These are phyloP conservation scores for Sherardia arvensis DNA, from an alignment of 257 asterid species.

Conservation along the genomic window DNA sequence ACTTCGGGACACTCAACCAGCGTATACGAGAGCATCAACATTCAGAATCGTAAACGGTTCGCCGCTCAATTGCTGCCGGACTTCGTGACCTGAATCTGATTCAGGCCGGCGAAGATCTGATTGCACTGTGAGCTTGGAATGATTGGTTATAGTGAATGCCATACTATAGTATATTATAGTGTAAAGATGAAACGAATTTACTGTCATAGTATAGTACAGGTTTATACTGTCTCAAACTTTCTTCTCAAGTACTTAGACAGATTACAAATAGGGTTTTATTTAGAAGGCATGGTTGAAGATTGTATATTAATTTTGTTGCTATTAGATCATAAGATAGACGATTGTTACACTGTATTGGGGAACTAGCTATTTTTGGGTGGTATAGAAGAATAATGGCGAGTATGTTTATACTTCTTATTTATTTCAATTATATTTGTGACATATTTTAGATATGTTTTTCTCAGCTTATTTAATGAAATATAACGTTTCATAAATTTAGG, in stretches of 20 bases:
- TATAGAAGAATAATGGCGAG: conserved; percentile 31
- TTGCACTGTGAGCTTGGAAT: too few relatives aligned
- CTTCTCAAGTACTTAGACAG: conserved; percentile 39
- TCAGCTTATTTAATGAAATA: too few relatives aligned
- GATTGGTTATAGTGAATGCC: conserved; percentile 23
- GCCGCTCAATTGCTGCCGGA: conserved; percentile 83
- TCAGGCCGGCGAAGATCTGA: too few relatives aligned
- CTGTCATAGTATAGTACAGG: conserved; percentile 29
- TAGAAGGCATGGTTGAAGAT: conserved; percentile 46
- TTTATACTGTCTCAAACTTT: conserved; percentile 42
- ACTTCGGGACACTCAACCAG: conserved; percentile 39
- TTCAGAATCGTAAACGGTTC: conserved; percentile 70
- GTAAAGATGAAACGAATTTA: conserved; percentile 30
- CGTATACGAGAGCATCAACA: conserved; percentile 60
- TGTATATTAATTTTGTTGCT: conserved; percentile 82
- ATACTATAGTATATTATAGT: conserved; percentile 32
- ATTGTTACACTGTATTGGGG: conserved; percentile 41
- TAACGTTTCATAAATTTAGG: too few relatives aligned
- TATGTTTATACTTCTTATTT: not conserved
- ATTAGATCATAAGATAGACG: conserved; percentile 47
- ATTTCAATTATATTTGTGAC: too few relatives aligned
- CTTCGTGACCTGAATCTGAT: conserved; percentile 45
- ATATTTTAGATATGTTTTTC: too few relatives aligned
- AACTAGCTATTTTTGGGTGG: conserved; percentile 40
- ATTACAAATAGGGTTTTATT: conserved; percentile 24